A percentile compares a stretch with the other conserved stretches of the same genome.
phyloP scores from a whole-genome alignment of 495 filamentous ascomycete genomes.

The Aspergillus baeticus region DNA sequence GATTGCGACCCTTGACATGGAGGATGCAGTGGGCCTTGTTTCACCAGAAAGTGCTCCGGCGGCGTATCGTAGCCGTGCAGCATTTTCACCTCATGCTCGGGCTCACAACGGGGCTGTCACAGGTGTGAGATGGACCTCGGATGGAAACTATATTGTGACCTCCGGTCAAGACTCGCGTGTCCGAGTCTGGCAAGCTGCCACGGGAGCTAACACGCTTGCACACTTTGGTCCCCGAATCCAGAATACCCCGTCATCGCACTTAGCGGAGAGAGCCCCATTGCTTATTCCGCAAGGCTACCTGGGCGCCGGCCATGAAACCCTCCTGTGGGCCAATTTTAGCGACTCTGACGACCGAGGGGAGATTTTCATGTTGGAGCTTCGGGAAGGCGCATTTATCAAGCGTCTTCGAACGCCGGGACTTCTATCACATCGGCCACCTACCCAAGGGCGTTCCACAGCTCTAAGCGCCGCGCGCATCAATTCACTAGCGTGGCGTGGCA shows the following conservation, averaged over 20 bases:
- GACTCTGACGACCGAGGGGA: conserved; percentile 55
- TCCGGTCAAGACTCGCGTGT: conserved; percentile 79
- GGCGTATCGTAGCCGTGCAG: conserved; percentile 40
- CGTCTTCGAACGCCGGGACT: conserved; percentile 62
- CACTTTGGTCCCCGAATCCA: conserved; percentile 79
- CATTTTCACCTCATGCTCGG: conserved; percentile 47
- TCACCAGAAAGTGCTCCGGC: conserved; percentile 22
- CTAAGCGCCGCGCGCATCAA: conserved; percentile 59
- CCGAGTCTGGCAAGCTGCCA: conserved; percentile 77
- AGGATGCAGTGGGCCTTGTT: conserved; percentile 67
- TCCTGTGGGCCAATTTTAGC: conserved; percentile 75
- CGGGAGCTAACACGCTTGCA: conserved; percentile 77
- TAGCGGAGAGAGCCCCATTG: conserved; percentile 62
- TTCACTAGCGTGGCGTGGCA: conserved; percentile 68
- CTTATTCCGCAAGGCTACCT: conserved; percentile 54
- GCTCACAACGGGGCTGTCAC: conserved; percentile 80
- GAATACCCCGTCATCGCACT: conserved; percentile 55
- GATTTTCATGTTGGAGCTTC: conserved; percentile 72
- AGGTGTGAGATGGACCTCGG: conserved; percentile 77
- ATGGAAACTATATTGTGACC: conserved; percentile 71
- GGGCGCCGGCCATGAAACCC: conserved; percentile 53
- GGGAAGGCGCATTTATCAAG: conserved; percentile 70
- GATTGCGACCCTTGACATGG: conserved; percentile 75
- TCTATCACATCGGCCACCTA: conserved; percentile 35
- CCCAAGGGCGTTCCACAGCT: conserved; percentile 30